phyloP scores from a whole-genome alignment of 345 rosid genomes.

The Salix dunnii region DNA sequence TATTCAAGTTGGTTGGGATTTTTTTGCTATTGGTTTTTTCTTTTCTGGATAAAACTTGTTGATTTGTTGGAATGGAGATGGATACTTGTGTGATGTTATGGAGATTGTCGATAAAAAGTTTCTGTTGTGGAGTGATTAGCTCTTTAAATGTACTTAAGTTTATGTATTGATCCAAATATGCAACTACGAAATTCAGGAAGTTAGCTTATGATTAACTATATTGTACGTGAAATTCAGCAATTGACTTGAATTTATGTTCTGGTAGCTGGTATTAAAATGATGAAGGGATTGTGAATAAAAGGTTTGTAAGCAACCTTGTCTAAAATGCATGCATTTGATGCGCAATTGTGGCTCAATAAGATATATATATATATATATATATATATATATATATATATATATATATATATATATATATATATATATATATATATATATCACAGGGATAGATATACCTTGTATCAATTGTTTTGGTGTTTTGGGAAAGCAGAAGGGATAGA shows the following conservation, averaged over 20 bases:
- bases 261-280: neutral
- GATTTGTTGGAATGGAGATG: slow-evolving; percentile 1
- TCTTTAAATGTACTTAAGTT: neutral
- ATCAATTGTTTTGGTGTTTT: neutral
- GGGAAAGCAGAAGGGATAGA: neutral
- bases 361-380: too few species aligned
- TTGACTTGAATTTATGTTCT: neutral
- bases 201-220: neutral
- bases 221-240: neutral
- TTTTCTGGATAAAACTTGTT: neutral
- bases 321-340: neutral
- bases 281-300: neutral
- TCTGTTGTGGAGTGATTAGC: neutral
- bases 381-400: too few species aligned
- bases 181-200: neutral
- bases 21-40: neutral
- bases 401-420: too few species aligned
- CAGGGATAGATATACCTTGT: neutral
- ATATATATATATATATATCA: neutral
- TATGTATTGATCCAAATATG: neutral
- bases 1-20: neutral
- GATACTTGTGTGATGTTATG: neutral
- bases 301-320: neutral
- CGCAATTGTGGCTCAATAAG: neutral
- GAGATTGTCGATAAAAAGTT: neutral